Percentiles rank a stretch among this genome's conserved stretches.
Evolutionary conservation across 805 yeast genomes (phyloP).

Genomic region (Hanseniaspora guilliermondii): DNA sequence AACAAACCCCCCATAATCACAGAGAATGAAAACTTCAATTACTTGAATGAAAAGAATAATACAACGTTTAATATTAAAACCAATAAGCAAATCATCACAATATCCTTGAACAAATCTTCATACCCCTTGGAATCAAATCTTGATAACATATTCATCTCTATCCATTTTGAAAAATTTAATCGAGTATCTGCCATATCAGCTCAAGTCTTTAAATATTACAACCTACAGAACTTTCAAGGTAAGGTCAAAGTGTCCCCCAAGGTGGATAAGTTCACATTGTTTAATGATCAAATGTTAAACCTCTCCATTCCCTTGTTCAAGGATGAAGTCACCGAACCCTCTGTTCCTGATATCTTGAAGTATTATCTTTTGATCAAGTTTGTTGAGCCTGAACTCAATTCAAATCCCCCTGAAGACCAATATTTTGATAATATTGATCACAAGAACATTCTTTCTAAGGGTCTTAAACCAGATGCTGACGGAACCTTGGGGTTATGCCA

Average conservation of each 20-base stretch:
- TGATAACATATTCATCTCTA: neutral
- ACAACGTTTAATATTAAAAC: conserved; percentile 2
- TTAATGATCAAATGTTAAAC: neutral
- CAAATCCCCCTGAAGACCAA: neutral
- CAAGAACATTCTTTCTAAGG: neutral
- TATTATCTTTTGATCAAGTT: conserved; percentile 5
- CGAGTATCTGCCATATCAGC: conserved; percentile 6
- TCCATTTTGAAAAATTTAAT: neutral
- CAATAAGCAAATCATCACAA: neutral
- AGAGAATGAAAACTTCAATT: neutral
- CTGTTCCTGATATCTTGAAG: neutral
- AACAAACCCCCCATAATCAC: too few species aligned
- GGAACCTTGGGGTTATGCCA: neutral
- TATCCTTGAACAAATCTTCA: neutral
- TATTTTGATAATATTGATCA: neutral
- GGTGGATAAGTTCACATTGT: conserved; percentile 3
- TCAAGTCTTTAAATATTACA: neutral
- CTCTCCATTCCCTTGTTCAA: neutral
- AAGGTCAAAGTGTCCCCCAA: conserved; percentile 2
- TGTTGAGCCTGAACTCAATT: neutral
- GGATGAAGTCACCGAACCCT: neutral
- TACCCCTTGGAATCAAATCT: neutral
- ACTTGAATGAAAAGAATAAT: neutral
- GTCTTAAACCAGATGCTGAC: neutral
- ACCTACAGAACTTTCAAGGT: neutral